phyloP scores from a whole-genome alignment of 2,329 filamentous ascomycete genomes.

The Trichoderma polysporum region DNA sequence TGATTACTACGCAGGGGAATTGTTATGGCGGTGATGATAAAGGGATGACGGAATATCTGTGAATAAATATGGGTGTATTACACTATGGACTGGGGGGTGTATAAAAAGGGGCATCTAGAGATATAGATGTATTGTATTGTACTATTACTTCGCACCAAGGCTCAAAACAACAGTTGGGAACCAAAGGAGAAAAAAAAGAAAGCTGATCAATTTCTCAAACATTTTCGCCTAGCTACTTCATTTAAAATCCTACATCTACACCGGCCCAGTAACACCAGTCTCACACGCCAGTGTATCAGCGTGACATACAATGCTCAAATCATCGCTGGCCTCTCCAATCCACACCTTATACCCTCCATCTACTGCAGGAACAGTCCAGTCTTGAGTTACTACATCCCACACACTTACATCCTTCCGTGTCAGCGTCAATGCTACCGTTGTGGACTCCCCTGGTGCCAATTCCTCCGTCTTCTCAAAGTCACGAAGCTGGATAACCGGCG shows the following conservation, averaged over 20 bases:
- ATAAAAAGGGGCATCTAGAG: slow-evolving; percentile 7
- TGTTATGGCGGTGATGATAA: background rate
- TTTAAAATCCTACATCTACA: slow-evolving; percentile 6
- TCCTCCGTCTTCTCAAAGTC: slow-evolving; percentile 67
- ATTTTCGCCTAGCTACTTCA: background rate
- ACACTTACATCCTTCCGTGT: slow-evolving; percentile 71
- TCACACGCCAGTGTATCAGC: slow-evolving; percentile 33
- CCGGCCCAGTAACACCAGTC: slow-evolving; percentile 24
- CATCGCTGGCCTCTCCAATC: slow-evolving; percentile 42
- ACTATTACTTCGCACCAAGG: slow-evolving; percentile 6
- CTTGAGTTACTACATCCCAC: slow-evolving; percentile 66
- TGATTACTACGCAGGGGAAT: background rate
- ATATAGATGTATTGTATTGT: slow-evolving; percentile 13
- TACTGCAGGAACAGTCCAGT: slow-evolving; percentile 58
- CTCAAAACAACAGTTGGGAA: background rate
- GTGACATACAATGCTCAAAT: slow-evolving; percentile 33
- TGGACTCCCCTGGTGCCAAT: slow-evolving; percentile 53
- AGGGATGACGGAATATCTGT: background rate
- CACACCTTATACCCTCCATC: slow-evolving; percentile 41
- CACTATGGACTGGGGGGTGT: background rate
- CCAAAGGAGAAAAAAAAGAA: background rate
- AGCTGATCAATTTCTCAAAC: background rate
- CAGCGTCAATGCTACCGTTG: slow-evolving; percentile 56
- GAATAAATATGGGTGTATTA: background rate
- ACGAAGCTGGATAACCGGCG: slow-evolving; percentile 65